Conservation (phyloP, 805 yeast genomes). For the Saturnispora gosingensis region DNA sequence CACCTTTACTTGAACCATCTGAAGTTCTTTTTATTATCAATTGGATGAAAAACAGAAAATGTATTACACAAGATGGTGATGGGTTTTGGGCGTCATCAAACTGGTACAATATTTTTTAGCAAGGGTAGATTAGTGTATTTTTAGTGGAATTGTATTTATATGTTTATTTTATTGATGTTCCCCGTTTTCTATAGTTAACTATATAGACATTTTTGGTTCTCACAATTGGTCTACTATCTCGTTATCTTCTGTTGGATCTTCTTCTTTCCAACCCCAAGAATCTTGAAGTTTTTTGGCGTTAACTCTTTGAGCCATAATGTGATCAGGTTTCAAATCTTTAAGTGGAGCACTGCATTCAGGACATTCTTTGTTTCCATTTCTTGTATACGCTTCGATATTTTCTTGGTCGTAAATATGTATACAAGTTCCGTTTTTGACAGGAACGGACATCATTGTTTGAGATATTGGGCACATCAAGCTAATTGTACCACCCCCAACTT, state of each 20-base stretch:
- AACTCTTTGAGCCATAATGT: conserved; percentile 13
- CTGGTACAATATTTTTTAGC: conserved; percentile 31
- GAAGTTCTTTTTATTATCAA: conserved; percentile 32
- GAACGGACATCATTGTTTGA: conserved; percentile 38
- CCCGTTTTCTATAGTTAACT: neutral
- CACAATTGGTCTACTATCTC: conserved; percentile 6
- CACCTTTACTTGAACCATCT: conserved; percentile 26
- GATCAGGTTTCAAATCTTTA: conserved; percentile 7
- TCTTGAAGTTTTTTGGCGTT: conserved; percentile 4
- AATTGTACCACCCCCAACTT: conserved; percentile 64
- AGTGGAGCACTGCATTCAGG: conserved; percentile 43
- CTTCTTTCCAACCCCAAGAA: conserved; percentile 8
- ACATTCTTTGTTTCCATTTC: conserved; percentile 31
- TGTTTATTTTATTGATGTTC: neutral
- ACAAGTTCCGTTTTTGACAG: conserved; percentile 49
- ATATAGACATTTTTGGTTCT: neutral
- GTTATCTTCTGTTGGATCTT: neutral
- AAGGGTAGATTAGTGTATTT: neutral
- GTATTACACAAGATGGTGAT: conserved; percentile 26
- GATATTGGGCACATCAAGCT: conserved; percentile 64
- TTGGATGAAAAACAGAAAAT: conserved; percentile 38
- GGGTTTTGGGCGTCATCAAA: conserved; percentile 33
- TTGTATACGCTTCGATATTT: conserved; percentile 32
- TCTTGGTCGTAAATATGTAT: conserved; percentile 52
- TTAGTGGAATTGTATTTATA: neutral